These are phyloP conservation scores for Pleomassaria siparia DNA, from an alignment of 2,329 filamentous ascomycete genomes.

Conservation along the genomic window DNA sequence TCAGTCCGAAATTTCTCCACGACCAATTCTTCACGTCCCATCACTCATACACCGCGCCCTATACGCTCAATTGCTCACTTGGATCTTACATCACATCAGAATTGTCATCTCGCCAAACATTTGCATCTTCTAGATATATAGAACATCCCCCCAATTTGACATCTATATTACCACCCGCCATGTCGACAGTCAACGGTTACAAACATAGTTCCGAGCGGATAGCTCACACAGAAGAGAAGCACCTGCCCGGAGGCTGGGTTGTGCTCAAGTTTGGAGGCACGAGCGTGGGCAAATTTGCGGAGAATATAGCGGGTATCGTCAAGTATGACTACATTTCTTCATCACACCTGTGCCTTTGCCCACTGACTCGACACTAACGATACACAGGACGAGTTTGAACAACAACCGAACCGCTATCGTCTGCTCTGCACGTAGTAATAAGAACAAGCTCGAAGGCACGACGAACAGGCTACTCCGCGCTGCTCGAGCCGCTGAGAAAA, in stretches of 20 bases:
- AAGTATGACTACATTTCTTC: conserved; percentile 34
- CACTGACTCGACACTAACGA: conserved; percentile 29
- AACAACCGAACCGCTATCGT: conserved; percentile 81
- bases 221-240: conserved; percentile 49
- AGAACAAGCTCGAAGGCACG: conserved; percentile 91
- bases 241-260: conserved; percentile 66
- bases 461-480: conserved; percentile 68
- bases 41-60: neutral
- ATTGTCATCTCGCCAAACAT: too few species aligned
- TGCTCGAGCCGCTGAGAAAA: conserved; percentile 49
- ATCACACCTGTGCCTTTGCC: neutral
- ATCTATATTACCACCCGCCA: conserved; percentile 9
- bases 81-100: neutral
- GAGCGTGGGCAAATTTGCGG: conserved; percentile 90
- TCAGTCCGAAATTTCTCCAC: neutral
- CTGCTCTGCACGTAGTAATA: conserved; percentile 91
- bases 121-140: too few species aligned
- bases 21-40: neutral
- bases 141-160: neutral
- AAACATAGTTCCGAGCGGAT: conserved; percentile 40
- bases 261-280: conserved; percentile 97
- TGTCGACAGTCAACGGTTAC: conserved; percentile 36
- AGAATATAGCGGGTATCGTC: conserved; percentile 64
- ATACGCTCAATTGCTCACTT: neutral
- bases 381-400: conserved; percentile 59